phyloP scores from a whole-genome alignment of 2,329 filamentous ascomycete genomes.

The Diaporthe batatas region DNA sequence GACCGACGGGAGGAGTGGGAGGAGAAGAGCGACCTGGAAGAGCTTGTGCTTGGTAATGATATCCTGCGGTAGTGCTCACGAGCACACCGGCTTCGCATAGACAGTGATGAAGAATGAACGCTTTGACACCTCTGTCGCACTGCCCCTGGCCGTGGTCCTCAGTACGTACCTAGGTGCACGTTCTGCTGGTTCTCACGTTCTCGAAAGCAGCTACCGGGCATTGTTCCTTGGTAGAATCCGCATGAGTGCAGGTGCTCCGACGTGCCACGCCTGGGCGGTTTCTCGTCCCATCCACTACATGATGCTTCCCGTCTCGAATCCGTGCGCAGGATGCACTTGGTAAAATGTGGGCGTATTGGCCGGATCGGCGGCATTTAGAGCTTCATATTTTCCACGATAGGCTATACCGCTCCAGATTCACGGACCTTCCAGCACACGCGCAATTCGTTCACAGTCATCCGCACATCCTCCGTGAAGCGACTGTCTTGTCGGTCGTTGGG shows the following conservation, averaged over 20 bases:
- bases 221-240: neutral
- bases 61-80: slow-evolving; percentile 21
- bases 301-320: neutral
- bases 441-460: neutral
- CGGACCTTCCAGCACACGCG: neutral
- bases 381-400: neutral
- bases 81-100: slow-evolving; percentile 18
- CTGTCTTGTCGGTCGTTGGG: neutral
- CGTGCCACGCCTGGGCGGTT: slow-evolving; percentile 3
- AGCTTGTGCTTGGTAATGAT: slow-evolving; percentile 33
- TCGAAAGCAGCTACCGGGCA: neutral
- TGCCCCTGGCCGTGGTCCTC: neutral
- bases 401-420: neutral
- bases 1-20: slow-evolving; percentile 16
- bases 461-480: neutral
- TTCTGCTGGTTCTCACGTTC: neutral
- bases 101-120: neutral
- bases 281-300: neutral
- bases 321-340: neutral
- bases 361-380: neutral
- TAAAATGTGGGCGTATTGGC: neutral
- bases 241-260: neutral
- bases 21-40: slow-evolving; percentile 26
- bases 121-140: neutral
- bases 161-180: neutral